Evolutionary conservation across 345 rosid species (phyloP), one percentile per base, ranked within the genome.

Genomic region (Cardamine chenopodiifolia): DNA sequence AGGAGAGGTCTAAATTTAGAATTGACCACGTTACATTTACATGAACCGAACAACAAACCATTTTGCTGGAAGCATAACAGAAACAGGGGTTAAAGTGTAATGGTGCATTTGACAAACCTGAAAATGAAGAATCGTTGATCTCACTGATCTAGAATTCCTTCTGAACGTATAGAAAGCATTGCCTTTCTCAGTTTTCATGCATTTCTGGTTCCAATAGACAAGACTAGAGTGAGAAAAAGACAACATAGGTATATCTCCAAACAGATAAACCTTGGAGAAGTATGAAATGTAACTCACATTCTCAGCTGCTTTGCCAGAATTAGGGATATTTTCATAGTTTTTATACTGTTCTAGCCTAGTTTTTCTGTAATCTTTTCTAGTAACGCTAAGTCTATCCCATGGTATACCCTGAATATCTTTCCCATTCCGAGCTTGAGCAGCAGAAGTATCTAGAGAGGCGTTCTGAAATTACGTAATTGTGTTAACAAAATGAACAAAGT

Each of bases 321-420:
- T 80, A 14, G 88, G 83, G 50, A 90, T 71, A 68, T 92, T 94
- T 76, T 92, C 99, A 82, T 94, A 94, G 83, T 94, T 94, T 82
- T 92, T 94, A 82, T 94, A 94, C 76, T 90, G 97, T 63, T 92
- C 96, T 53, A 94, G 81, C 81, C 99, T 85, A 66, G 97, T 94
- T 81, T 86, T 85, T 58, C 99, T 83, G 64, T 94, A 92, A 29
- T 87, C 86, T 59, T 87, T 90, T 81, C 99, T 83, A 8, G 96
- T 86, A 72, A 92, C 86, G 67, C 86, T 92, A 66, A 88, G 89
- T 55, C 96, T 86, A 15, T 92, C 97, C 99, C 99, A 92, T 2
- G 99, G 99, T 49, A 94, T 92, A 67, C 99, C 99, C 77, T 94
- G 99, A 74, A 94, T 91, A 54, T 94, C 98, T 70, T 83, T 90